These are phyloP conservation scores for Pichia sp. DNA, from an alignment of 1,139 yeast species.

Conservation along the genomic window DNA sequence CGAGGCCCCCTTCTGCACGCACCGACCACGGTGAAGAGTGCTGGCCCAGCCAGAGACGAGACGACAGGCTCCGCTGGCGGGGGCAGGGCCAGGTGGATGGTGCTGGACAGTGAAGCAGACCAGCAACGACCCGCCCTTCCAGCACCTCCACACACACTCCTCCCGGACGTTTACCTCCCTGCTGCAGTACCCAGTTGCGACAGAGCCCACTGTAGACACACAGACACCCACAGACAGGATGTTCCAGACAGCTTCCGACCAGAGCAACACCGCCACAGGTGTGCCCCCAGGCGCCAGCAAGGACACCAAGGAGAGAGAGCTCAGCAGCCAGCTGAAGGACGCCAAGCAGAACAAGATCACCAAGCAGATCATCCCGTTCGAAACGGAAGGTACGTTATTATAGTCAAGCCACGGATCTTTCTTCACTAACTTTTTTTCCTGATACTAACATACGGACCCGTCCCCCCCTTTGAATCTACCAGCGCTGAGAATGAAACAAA, in stretches of 20 bases:
- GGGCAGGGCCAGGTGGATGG: neutral
- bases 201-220: neutral
- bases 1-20: neutral
- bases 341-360: conserved; percentile 1
- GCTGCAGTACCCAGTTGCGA: neutral
- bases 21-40: neutral
- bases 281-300: neutral
- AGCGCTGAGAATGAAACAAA: conserved; percentile 45
- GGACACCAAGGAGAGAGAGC: conserved; percentile 1
- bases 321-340: conserved; percentile 1
- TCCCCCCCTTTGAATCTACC: neutral
- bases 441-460: neutral
- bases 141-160: too few species aligned
- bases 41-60: neutral
- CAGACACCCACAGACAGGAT: neutral
- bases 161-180: neutral
- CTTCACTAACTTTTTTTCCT: neutral
- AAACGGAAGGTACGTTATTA: conserved; percentile 20
- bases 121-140: neutral
- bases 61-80: neutral
- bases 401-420: too few species aligned
- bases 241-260: neutral
- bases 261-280: neutral
- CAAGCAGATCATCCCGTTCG: conserved; percentile 20
- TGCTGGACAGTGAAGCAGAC: neutral